Evolutionary conservation across 2,329 filamentous ascomycete species (phyloP), one percentile per base, ranked within the genome.

Genomic region (Aspergillus sp.): DNA sequence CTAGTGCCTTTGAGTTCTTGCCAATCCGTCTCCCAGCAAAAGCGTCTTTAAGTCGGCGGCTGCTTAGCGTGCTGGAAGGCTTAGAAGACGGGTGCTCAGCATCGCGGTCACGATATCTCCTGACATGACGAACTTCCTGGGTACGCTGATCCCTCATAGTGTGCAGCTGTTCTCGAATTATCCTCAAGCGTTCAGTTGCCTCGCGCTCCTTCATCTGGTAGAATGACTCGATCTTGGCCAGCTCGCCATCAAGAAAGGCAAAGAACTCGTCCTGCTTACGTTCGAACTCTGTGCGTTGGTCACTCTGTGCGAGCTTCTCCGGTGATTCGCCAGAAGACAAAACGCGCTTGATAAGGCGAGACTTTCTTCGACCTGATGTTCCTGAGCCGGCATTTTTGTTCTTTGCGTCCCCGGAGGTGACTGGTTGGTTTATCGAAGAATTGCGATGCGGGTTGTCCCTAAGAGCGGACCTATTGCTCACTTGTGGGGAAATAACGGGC

Each of bases 151-250:
- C 92, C 49, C 93, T 86, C 92, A 98, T 97, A 69, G 96, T 91
- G 72, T 96, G 93, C 34, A 99, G 83, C 74, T 99, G 95, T 55
- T 93, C 87, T 47, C 91, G 87, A 51, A 99, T 82, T 4, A 90
- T 76, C 0, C 82, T 80, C 25, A 97, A 80, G 2, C 93, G 87
- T 58, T 89, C 81, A 0, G 87, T 90, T 0, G 94, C 92, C 73
- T 97, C 92, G 30, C 91, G 85, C 73, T 99, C 95, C 73, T 97
- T 97, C 67, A 87, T 80, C 68, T 87, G 88, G 80, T 98, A 98
- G 72, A 99, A 99, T 0, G 82, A 79, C 73, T 99, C 93, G 11
- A 99, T 92, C 78, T 98, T 99, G n/a, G 89, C 84, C 15, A 99
- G 81, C 77, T 99, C 91, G 9, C 81, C 81, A 69, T 97, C 92